Base-by-base conservation (phyloP, 495 filamentous ascomycete species). In the Delitschia confertaspora region DNA sequence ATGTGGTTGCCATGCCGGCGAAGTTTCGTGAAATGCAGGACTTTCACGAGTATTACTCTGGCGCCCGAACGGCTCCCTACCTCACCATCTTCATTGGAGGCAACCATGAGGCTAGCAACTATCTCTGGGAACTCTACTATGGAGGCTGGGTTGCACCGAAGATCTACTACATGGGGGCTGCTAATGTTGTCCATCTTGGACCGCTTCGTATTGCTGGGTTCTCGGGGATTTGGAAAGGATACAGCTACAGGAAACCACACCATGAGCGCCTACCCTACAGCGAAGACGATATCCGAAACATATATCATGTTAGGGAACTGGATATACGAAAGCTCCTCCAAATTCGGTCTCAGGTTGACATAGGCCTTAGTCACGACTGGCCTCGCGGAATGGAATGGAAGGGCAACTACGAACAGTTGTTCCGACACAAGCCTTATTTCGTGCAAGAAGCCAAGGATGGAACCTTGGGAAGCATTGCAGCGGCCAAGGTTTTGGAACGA, bases 91-190 rank as follows among this genome's bases (percentile, higher is more conserved):
- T 96, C 61, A 75, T 94, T 36, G 88, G 79, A 26, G 91, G 91
- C 6, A 98, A 98, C 58, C 91, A 98, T 50, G 91, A 98, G 62
- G 87, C 91, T 0, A 79, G 82, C 47, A 86, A 82, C 23, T 72
- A 95, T 58, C 60, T 94, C 0, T 87, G 74, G 66, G 91, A 98
- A 58, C 73, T 98, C 2, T 93, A 85, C 66, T 93, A 96, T 60
- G 91, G 91, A 29, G 91, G 91, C 26, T 98, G 91, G 91, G 91
- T 85, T 1, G 89, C 89, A 1, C 88, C 84, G 13, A 94, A 89
- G 39, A 98, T 98, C 38, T 98, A 93, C 68, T 98, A 93, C 66
- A 63, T 96, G 53, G 91, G 91, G 30, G 87, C 88, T 9, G 84
- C 91, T 19, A 93, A 88, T 53, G 79, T 95, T 6, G 55, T 98